Evolutionary conservation across 2,329 filamentous ascomycete genomes (phyloP).

Genomic region (Penicillium crustosum): DNA sequence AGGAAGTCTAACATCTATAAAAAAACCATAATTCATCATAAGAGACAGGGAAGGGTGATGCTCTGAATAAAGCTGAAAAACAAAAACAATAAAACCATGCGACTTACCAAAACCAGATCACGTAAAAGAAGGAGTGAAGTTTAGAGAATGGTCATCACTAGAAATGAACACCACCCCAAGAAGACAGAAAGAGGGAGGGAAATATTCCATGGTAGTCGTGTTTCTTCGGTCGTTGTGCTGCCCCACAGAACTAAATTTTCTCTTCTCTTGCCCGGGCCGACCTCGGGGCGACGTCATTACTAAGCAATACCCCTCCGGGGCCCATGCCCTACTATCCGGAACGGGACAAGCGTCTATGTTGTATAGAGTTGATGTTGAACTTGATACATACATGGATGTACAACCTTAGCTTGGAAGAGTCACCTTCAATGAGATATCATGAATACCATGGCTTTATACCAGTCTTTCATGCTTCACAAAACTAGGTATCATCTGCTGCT

Average conservation of each 20-base stretch:
- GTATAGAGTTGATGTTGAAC: background rate
- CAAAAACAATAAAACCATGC: background rate
- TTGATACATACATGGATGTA: background rate
- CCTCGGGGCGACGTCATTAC: constrained; percentile 1
- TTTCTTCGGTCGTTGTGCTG: constrained; percentile 17
- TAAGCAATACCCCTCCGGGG: background rate
- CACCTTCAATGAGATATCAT: background rate
- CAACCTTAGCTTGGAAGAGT: background rate
- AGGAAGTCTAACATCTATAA: constrained; percentile 53
- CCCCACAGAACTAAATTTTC: constrained; percentile 18
- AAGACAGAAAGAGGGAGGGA: constrained; percentile 19
- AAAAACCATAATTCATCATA: constrained; percentile 46
- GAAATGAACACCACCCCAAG: constrained; percentile 15
- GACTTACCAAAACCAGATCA: constrained; percentile 20
- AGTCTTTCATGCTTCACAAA: constrained; percentile 1
- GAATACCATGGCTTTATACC: background rate
- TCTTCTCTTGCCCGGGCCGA: constrained; percentile 14
- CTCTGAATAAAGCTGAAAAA: background rate
- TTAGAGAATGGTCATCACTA: constrained; percentile 23
- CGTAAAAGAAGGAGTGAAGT: constrained; percentile 12
- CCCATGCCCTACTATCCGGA: constrained; percentile 3
- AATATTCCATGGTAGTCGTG: constrained; percentile 20
- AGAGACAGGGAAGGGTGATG: constrained; percentile 13
- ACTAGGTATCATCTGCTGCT: background rate
- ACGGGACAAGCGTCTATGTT: background rate